phyloP scores from a whole-genome alignment of 805 yeast species.

The Yarrowia osloensis region DNA sequence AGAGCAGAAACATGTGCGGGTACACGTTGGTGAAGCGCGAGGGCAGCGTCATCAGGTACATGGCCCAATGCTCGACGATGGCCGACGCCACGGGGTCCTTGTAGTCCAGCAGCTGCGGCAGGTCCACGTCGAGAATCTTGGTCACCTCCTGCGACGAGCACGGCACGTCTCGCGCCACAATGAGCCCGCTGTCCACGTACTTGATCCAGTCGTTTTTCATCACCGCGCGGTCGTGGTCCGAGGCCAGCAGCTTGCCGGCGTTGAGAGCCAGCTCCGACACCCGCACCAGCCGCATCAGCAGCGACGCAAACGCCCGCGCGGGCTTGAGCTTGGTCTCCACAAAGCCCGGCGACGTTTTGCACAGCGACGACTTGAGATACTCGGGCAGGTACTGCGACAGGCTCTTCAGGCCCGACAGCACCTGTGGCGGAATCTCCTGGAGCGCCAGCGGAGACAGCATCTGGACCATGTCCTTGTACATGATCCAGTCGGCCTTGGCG shows the following conservation, averaged over 20 bases:
- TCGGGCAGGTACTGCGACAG: slow-evolving; percentile 54
- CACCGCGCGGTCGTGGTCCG: slow-evolving; percentile 47
- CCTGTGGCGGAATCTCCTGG: slow-evolving; percentile 58
- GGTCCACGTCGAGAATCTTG: slow-evolving; percentile 39
- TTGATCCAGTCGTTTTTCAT: slow-evolving; percentile 63
- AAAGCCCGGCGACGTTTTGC: slow-evolving; percentile 52
- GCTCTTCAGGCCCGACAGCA: slow-evolving; percentile 56
- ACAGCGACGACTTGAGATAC: slow-evolving; percentile 37
- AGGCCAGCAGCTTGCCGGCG: slow-evolving; percentile 51
- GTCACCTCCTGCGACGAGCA: slow-evolving; percentile 43
- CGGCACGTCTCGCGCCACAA: slow-evolving; percentile 54
- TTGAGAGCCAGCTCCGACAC: slow-evolving; percentile 56
- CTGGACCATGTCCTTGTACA: slow-evolving; percentile 57
- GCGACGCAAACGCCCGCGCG: slow-evolving; percentile 55
- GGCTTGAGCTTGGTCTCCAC: slow-evolving; percentile 54
- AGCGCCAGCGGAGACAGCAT: slow-evolving; percentile 64
- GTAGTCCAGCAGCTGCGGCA: slow-evolving; percentile 37
- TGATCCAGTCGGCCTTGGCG: slow-evolving; percentile 62
- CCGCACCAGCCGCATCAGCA: slow-evolving; percentile 57
- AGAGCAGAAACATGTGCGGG: slow-evolving; percentile 57
- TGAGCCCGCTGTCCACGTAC: slow-evolving; percentile 50
- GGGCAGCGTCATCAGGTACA: slow-evolving; percentile 49
- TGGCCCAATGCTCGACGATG: slow-evolving; percentile 44
- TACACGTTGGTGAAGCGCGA: slow-evolving; percentile 52
- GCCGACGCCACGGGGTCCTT: slow-evolving; percentile 27